Conservation (phyloP, 345 rosid genomes). For the Eucalyptus grandis region DNA sequence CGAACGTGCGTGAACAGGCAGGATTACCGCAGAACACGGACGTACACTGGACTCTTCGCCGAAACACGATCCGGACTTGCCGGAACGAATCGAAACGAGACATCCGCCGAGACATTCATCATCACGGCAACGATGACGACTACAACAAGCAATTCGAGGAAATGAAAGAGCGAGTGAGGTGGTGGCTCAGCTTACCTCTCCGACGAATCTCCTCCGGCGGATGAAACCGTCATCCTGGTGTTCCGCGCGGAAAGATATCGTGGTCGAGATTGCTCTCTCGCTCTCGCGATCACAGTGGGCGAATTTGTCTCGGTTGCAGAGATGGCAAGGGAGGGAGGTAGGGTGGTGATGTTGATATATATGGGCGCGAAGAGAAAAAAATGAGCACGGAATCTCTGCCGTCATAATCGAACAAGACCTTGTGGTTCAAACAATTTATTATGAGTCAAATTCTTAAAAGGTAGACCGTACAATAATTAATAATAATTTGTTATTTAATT, state of each 20-base stretch:
- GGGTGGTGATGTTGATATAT: not conserved
- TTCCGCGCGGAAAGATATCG: not conserved
- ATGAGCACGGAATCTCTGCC: not conserved
- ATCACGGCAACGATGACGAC: not conserved
- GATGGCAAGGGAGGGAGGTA: not conserved
- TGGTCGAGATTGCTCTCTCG: not conserved
- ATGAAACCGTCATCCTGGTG: not conserved
- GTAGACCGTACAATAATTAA: too few relatives aligned
- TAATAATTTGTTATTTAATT: too few relatives aligned
- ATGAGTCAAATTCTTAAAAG: too few relatives aligned
- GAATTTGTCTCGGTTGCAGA: not conserved
- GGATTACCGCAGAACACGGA: not conserved
- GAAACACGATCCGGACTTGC: not conserved
- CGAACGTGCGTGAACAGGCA: not conserved
- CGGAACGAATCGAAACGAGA: not conserved
- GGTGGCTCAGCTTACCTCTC: not conserved
- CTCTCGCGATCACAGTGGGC: not conserved
- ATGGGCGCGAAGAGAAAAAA: not conserved
- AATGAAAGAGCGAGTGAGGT: not conserved
- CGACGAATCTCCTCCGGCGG: not conserved
- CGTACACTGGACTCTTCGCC: not conserved
- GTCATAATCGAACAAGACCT: too few relatives aligned
- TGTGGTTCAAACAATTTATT: too few relatives aligned
- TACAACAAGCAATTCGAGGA: not conserved
- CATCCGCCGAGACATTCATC: not conserved